A percentile compares a stretch with the other conserved stretches of the same genome.
Conservation (phyloP, 805 yeast species). For the Starmerella vaccinii region DNA sequence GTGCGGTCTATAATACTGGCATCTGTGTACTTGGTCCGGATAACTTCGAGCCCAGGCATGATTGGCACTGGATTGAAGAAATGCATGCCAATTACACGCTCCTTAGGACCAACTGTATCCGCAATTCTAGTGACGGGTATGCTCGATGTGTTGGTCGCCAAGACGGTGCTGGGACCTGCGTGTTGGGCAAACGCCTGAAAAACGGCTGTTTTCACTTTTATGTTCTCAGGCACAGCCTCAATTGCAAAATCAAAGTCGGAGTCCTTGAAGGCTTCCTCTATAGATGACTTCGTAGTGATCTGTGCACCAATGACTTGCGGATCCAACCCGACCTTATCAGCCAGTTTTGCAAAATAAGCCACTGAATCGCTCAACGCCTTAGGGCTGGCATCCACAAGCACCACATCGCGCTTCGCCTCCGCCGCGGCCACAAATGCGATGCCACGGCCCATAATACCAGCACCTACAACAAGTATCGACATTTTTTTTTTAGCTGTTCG, state of each 20-base stretch:
- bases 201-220: slow-evolving; percentile 31
- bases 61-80: slow-evolving; percentile 40
- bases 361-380: slow-evolving; percentile 29
- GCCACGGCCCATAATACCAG: slow-evolving; percentile 39
- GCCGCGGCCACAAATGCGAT: slow-evolving; percentile 37
- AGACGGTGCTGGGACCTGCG: slow-evolving; percentile 27
- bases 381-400: slow-evolving; percentile 30
- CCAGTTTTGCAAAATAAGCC: slow-evolving; percentile 31
- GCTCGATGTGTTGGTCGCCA: slow-evolving; percentile 37
- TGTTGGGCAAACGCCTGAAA: slow-evolving; percentile 27
- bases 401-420: slow-evolving; percentile 31
- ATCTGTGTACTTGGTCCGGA: slow-evolving; percentile 35
- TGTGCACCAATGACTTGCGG: slow-evolving; percentile 24
- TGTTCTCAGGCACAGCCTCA: slow-evolving; percentile 38
- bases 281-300: neutral
- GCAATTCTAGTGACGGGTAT: slow-evolving; percentile 36
- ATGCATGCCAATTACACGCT: slow-evolving; percentile 36
- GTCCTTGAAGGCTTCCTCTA: slow-evolving; percentile 28
- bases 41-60: slow-evolving; percentile 37
- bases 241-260: slow-evolving; percentile 33
- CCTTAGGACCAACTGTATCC: slow-evolving; percentile 35
- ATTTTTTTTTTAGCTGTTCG: no score
- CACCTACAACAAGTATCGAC: slow-evolving; percentile 28
- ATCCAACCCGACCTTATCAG: slow-evolving; percentile 31
- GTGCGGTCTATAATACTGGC: slow-evolving; percentile 29